Evolutionary conservation across 176 grass and related monocot species (phyloP).

Genomic region (Carex littledalei): DNA sequence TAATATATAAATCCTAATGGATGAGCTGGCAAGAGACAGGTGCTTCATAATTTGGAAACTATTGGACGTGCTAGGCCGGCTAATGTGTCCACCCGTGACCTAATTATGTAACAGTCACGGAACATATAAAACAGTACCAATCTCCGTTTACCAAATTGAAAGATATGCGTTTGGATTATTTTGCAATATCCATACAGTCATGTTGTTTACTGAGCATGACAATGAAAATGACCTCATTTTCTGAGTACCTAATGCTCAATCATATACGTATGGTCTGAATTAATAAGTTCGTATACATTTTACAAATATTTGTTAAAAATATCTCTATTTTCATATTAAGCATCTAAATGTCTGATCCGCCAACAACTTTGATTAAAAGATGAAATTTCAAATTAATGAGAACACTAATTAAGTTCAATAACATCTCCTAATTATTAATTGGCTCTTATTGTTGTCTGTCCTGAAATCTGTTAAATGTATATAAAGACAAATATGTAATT

Average conservation of each 20-base stretch:
- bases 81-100: background rate
- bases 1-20: background rate
- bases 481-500: background rate
- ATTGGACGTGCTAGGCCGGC: background rate
- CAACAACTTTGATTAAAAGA: too few species aligned
- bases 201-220: background rate
- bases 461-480: background rate
- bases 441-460: background rate
- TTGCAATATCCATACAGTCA: background rate
- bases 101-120: background rate
- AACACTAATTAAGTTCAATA: background rate
- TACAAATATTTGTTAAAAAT: background rate
- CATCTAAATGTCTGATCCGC: too few species aligned
- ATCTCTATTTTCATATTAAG: too few species aligned
- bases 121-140: background rate
- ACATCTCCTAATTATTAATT: background rate
- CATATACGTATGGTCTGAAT: background rate
- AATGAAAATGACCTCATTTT: background rate
- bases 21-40: background rate
- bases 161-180: slow-evolving; percentile 4
- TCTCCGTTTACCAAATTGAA: slow-evolving; percentile 4
- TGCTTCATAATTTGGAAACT: background rate
- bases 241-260: background rate
- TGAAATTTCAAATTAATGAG: background rate
- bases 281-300: background rate